Evolutionary conservation across 495 filamentous ascomycete genomes (phyloP).

Genomic region (Trichocladium uniseriatum): DNA sequence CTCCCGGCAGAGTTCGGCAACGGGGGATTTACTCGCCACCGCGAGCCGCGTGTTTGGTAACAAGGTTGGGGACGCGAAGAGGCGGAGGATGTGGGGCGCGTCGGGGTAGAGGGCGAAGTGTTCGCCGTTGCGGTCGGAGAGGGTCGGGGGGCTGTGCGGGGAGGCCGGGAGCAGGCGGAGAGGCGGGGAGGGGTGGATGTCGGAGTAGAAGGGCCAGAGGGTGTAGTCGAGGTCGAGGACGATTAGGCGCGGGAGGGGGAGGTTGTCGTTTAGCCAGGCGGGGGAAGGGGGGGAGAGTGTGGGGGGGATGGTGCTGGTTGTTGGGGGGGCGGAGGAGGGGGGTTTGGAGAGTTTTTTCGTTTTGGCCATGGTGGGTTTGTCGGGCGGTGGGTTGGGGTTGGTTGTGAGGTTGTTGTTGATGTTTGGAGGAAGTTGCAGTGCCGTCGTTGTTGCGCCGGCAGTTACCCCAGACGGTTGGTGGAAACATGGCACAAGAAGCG

Average conservation of each 20-base stretch:
- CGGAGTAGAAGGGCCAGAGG: conserved; percentile 94
- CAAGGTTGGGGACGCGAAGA: conserved; percentile 30
- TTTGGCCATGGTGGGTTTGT: conserved; percentile 10
- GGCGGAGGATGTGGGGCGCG: conserved; percentile 61
- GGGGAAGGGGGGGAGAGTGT: neutral
- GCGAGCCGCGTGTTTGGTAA: conserved; percentile 51
- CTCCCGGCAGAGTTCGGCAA: conserved; percentile 71
- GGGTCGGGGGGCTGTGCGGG: conserved; percentile 35
- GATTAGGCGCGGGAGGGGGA: conserved; percentile 74
- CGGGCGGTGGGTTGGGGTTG: conserved; percentile 5
- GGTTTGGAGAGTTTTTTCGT: conserved; percentile 6
- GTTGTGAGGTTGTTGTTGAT: conserved; percentile 26
- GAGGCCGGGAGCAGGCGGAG: conserved; percentile 51
- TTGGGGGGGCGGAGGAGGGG: neutral
- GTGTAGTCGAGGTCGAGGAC: conserved; percentile 97
- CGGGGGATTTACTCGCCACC: conserved; percentile 72
- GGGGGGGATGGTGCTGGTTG: conserved; percentile 5
- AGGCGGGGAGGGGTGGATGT: conserved; percentile 80
- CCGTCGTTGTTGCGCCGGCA: too few species aligned
- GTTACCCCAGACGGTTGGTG: too few species aligned
- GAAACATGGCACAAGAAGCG: too few species aligned
- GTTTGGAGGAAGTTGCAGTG: too few species aligned
- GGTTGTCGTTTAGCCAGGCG: conserved; percentile 55
- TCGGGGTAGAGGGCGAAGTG: conserved; percentile 73
- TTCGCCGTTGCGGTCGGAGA: conserved; percentile 59